Evolutionary conservation across 805 yeast species (phyloP).

Genomic region (Wickerhamomyces bisporus): DNA sequence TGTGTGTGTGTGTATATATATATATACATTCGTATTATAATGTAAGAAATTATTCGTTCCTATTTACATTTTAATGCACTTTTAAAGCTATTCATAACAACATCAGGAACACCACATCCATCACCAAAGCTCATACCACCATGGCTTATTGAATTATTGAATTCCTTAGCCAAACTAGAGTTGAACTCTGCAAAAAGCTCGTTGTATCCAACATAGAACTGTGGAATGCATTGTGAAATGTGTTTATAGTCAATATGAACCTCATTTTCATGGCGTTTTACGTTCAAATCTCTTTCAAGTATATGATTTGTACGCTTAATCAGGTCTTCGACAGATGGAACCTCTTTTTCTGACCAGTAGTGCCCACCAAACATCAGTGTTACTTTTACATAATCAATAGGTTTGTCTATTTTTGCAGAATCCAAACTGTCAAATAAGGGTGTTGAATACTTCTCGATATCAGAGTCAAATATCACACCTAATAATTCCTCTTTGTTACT

Average conservation of each 20-base stretch:
- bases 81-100: conserved; percentile 58
- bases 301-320: conserved; percentile 30
- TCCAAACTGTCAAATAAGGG: conserved; percentile 22
- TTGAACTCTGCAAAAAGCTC: conserved; percentile 34
- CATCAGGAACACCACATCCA: conserved; percentile 89
- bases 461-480: conserved; percentile 91
- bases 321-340: conserved; percentile 19
- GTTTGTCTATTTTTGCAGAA: conserved; percentile 10
- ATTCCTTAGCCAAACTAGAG: conserved; percentile 28
- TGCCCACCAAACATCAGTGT: conserved; percentile 94
- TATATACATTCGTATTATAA: no score
- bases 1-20: no score
- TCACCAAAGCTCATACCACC: conserved; percentile 80
- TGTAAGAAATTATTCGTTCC: no score
- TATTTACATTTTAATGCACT: conserved; percentile 38
- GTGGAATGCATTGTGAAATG: conserved; percentile 70
- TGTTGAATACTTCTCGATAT: conserved; percentile 55
- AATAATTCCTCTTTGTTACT: conserved; percentile 52
- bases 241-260: conserved; percentile 25
- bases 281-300: conserved; percentile 33
- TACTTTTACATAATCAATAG: conserved; percentile 51
- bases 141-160: conserved; percentile 40
- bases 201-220: conserved; percentile 66
- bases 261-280: conserved; percentile 24
- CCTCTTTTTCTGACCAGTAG: conserved; percentile 32